Conservation (phyloP, 2,329 filamentous ascomycete species). For the Pestalotiopsis sp. region DNA sequence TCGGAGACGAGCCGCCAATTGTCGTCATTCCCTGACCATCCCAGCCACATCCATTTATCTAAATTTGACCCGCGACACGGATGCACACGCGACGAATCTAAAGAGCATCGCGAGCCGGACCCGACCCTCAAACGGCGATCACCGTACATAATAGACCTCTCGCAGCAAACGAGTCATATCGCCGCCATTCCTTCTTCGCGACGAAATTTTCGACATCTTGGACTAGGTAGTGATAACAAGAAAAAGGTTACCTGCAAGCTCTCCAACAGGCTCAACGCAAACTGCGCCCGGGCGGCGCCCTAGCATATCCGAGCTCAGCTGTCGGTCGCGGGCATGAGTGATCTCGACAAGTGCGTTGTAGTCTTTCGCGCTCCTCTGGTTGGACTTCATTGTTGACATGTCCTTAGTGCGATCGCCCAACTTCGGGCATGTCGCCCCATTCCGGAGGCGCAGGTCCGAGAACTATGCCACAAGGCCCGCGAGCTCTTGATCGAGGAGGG, state of each 20-base stretch:
- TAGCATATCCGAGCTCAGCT: neutral
- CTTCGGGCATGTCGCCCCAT: constrained; percentile 95
- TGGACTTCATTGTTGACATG: constrained; percentile 4
- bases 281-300: constrained; percentile 3
- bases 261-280: neutral
- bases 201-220: neutral
- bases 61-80: constrained; percentile 10
- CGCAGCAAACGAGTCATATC: neutral
- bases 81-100: constrained; percentile 8
- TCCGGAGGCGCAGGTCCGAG: constrained; percentile 90
- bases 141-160: neutral
- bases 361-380: constrained; percentile 2
- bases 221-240: no score
- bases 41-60: neutral
- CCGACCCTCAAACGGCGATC: neutral
- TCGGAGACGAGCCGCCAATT: neutral
- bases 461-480: constrained; percentile 95
- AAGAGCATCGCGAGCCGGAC: neutral
- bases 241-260: neutral
- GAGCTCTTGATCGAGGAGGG: constrained; percentile 97
- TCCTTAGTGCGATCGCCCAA: constrained; percentile 82
- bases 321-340: constrained; percentile 65
- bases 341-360: constrained; percentile 77
- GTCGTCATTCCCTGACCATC: neutral
- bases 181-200: neutral